Evolutionary conservation across 768 basidiomycete genomes (phyloP).

Genomic region (Panaeolus cyanescens): DNA sequence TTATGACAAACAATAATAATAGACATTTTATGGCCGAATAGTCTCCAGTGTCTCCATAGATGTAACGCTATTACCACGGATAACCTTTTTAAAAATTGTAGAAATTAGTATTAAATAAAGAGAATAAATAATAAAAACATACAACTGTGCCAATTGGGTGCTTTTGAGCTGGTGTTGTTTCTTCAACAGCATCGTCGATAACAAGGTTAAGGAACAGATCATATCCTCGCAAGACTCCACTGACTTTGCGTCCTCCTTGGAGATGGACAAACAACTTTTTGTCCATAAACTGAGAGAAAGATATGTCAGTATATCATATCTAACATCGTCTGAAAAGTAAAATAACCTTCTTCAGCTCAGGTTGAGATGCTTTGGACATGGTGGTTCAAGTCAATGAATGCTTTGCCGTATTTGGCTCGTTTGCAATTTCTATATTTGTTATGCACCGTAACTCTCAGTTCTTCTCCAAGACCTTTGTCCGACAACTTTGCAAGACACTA

Average conservation of each 20-base stretch:
- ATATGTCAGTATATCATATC: background rate
- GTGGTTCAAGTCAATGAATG: constrained; percentile 24
- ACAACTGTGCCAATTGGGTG: constrained; percentile 92
- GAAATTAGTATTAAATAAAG: constrained; percentile 10
- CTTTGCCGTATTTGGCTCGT: constrained; percentile 38
- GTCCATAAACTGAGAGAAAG: constrained; percentile 86
- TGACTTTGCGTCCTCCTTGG: constrained; percentile 94
- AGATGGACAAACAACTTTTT: constrained; percentile 94
- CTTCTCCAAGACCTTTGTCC: background rate
- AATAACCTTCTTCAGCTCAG: constrained; percentile 97
- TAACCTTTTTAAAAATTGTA: constrained; percentile 59
- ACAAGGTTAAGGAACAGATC: constrained; percentile 99
- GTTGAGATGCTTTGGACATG: constrained; percentile 96
- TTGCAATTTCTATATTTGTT: constrained; percentile 1
- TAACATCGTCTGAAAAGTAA: background rate
- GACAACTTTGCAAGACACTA: constrained; percentile 10
- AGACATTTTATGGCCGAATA: constrained; percentile 34
- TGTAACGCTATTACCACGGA: constrained; percentile 95
- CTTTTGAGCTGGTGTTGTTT: constrained; percentile 86
- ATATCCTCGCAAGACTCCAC: constrained; percentile 92
- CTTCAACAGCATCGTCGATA: constrained; percentile 93
- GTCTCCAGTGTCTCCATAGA: constrained; percentile 90
- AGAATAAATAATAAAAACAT: constrained; percentile 31
- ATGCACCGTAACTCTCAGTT: background rate
- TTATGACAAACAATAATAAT: constrained; percentile 20